Conservation (phyloP, 202 grass and related monocot species). For the Eragrostis tef region DNA sequence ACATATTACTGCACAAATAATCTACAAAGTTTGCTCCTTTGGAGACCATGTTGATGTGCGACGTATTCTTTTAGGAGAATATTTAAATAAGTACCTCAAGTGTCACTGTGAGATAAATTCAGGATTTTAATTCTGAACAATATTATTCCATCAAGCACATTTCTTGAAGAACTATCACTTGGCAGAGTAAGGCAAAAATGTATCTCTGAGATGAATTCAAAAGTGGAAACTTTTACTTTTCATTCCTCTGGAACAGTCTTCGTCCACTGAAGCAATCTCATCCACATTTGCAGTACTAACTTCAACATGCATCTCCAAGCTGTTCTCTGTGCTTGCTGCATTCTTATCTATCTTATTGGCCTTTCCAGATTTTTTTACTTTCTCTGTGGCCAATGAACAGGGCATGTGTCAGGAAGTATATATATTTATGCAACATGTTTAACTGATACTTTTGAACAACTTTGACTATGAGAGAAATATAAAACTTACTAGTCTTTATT, state of each 20-base stretch:
- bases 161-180: constrained; percentile 1
- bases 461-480: constrained; percentile 32
- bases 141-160: constrained; percentile 26
- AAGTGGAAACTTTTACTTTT: constrained; percentile 69
- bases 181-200: background rate
- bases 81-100: constrained; percentile 5
- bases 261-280: constrained; percentile 70
- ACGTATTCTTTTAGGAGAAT: background rate
- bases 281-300: constrained; percentile 52
- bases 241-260: constrained; percentile 90
- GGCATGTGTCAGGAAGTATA: constrained; percentile 28
- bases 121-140: background rate
- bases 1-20: background rate
- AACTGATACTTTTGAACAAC: constrained; percentile 27
- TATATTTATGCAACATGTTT: background rate
- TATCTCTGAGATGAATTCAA: constrained; percentile 19
- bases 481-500: constrained; percentile 56
- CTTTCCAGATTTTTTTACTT: constrained; percentile 60
- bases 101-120: background rate
- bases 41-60: background rate
- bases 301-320: constrained; percentile 50
- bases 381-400: constrained; percentile 52
- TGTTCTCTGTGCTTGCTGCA: constrained; percentile 44
- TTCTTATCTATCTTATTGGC: constrained; percentile 42
- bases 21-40: background rate